Evolutionary conservation across 805 yeast genomes (phyloP), one percentile per base, ranked within the genome.

Genomic region (Candida pseudoglaebosa): DNA sequence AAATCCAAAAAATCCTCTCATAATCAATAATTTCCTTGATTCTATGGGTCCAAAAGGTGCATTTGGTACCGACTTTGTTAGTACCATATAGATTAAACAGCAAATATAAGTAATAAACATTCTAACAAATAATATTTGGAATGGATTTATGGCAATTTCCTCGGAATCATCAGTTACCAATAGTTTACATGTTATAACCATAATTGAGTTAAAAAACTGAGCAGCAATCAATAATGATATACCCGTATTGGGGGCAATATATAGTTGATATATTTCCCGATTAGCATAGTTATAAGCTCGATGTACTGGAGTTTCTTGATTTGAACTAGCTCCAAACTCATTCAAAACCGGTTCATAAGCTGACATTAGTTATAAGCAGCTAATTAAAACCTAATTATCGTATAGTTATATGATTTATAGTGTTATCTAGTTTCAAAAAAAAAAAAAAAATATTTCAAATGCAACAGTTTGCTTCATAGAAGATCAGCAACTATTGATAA

Each of bases 101-200:
- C 80, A 74, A 0, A 67, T 34, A 42, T 77, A 74, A 0, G 96
- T 90, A 42, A 87, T 73, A 16, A 62, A 38, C 96, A 87, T 88
- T 40, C 97, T 72, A 2, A 77, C 80, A 46, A 86, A 74, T 28
- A 89, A 65, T 38, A 89, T 83, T 58, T 88, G 95, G 22, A 84
- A 59, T 1, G 95, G 95, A 52, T 82, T 80, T 47, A 87, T 73
- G 4, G 86, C 84, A 13, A 63, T 67, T 7, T 66, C 67, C 38
- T 80, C 75, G 39, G 71, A 78, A 13, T 73, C 65, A 47, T 82
- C 85, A 1, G 84, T 76, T 43, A 81, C 85, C 36, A 87, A 61
- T n/a, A 87, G 60, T 54, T 86, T 82, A 46, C 95, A 82, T 4
- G 84, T 73, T 5, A 82, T 73, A 4, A 82, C 73, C 95, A 87